Conservation (phyloP, 768 basidiomycete genomes). For the Porpolomopsis calyptriformis region DNA sequence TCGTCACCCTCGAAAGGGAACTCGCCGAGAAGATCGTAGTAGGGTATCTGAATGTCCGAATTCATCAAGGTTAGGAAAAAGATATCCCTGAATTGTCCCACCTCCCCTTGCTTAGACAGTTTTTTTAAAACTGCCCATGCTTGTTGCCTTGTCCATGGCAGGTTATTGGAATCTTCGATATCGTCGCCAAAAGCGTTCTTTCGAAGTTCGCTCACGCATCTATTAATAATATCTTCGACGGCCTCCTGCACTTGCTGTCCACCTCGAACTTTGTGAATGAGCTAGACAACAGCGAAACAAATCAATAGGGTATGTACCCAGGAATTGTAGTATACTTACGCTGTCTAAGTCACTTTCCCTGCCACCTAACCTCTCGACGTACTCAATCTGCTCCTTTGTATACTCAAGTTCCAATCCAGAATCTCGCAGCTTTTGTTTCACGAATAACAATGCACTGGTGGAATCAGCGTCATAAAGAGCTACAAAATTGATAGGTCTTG, state of each 20-base stretch:
- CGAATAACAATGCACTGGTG: constrained; percentile 66
- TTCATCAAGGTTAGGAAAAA: too few species aligned
- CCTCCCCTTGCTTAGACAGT: constrained; percentile 59
- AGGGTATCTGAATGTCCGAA: constrained; percentile 56
- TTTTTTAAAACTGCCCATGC: constrained; percentile 75
- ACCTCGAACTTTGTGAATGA: constrained; percentile 76
- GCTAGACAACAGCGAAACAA: constrained; percentile 26
- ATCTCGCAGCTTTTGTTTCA: constrained; percentile 66
- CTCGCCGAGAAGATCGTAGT: constrained; percentile 70
- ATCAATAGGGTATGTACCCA: background rate
- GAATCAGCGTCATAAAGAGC: constrained; percentile 80
- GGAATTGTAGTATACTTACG: constrained; percentile 30
- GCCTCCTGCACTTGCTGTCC: constrained; percentile 67
- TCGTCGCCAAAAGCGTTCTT: constrained; percentile 95
- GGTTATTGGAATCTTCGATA: constrained; percentile 68
- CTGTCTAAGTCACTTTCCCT: constrained; percentile 82
- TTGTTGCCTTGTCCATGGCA: constrained; percentile 81
- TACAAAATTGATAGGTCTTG: constrained; percentile 72
- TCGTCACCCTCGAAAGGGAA: constrained; percentile 93
- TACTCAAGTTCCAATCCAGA: constrained; percentile 43
- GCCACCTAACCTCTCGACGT: constrained; percentile 75
- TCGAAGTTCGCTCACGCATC: constrained; percentile 71
- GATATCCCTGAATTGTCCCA: constrained; percentile 23
- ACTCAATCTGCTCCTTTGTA: constrained; percentile 40
- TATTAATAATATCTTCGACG: constrained; percentile 79